Percentiles rank a stretch among this genome's conserved stretches.
Evolutionary conservation across 805 yeast genomes (phyloP).

Genomic region (Candida loeiensis): DNA sequence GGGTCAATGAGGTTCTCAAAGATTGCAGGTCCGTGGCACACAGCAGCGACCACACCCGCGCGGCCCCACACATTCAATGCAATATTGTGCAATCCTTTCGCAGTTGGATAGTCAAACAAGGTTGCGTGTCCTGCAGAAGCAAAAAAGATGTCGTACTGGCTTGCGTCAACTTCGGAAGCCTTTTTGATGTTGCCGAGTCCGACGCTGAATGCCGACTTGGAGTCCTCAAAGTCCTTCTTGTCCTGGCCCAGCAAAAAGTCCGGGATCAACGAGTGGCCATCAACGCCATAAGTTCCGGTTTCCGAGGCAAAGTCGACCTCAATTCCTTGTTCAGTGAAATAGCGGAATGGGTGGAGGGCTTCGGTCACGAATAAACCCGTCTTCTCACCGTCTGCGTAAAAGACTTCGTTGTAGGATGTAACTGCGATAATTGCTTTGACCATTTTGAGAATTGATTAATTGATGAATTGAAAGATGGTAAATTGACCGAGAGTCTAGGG

Average conservation of each 20-base stretch:
- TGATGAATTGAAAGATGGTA: too few species aligned
- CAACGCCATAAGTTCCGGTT: constrained; percentile 54
- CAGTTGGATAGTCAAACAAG: constrained; percentile 54
- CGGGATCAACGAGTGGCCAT: constrained; percentile 47
- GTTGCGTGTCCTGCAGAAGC: constrained; percentile 71
- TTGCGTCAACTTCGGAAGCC: constrained; percentile 48
- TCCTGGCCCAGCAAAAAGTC: constrained; percentile 47
- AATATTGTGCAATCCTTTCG: constrained; percentile 42
- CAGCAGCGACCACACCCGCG: constrained; percentile 61
- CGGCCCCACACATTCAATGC: constrained; percentile 46
- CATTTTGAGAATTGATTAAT: too few species aligned
- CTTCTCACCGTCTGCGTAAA: constrained; percentile 55
- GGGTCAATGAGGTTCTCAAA: constrained; percentile 45
- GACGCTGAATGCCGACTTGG: constrained; percentile 34
- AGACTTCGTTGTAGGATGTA: constrained; percentile 17
- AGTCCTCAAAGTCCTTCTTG: constrained; percentile 34
- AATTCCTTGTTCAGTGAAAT: constrained; percentile 44
- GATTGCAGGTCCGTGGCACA: constrained; percentile 67
- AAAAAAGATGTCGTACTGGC: constrained; percentile 48
- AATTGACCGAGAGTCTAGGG: too few species aligned
- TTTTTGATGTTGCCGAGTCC: constrained; percentile 42
- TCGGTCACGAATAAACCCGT: constrained; percentile 60
- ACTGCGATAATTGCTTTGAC: constrained; percentile 10
- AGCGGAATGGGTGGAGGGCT: constrained; percentile 56
- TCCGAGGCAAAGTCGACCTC: constrained; percentile 59